Evolutionary conservation across 768 basidiomycete species (phyloP), one percentile per base, ranked within the genome.

Genomic region (Chiua virens): DNA sequence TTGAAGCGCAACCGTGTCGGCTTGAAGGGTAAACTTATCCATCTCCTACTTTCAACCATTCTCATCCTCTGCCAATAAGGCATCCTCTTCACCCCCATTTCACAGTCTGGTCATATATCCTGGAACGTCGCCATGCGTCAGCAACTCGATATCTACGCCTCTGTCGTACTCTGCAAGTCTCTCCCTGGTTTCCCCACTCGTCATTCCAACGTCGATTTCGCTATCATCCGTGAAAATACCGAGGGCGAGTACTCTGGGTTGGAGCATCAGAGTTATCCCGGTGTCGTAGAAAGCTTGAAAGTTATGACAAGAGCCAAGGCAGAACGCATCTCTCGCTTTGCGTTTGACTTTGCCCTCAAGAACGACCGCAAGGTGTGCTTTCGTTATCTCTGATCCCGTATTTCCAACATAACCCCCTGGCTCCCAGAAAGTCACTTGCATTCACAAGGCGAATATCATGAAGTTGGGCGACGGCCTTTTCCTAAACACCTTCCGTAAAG

Each of bases 391-490:
- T 8, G 32, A 4, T 38, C 27, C 38, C 30, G 18, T 18, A 4
- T 42, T 30, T 35, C n/a, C 2, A 21, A 25, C 32, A 47, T 37
- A 21, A 49, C 18, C 14, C 28, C 5, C 23, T 30, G 41, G 41
- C 23, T 35, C 42, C 3, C 60, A 96, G 93, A 98, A 96, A 89
- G 96, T 99, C 60, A 99, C 97, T 37, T 98, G 95, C 66, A 94
- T 99, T 40, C 97, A 99, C 85, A 99, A 99, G 75, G 97, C 97
- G 64, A 98, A 98, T 79, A 99, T 99, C 79, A 99, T 99, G 97
- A 99, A 99, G 73, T 86, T 98, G 62, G 96, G 96, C 70, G 97
- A 98, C 65, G 97, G 97, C 72, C 83, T 99, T 38, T 98, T 98
- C 86, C 82, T 98, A 62, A 95, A 93, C 74, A 98, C 95, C 21